Conservation (phyloP, 2,329 filamentous ascomycete species). For the Cladosporium sp. region DNA sequence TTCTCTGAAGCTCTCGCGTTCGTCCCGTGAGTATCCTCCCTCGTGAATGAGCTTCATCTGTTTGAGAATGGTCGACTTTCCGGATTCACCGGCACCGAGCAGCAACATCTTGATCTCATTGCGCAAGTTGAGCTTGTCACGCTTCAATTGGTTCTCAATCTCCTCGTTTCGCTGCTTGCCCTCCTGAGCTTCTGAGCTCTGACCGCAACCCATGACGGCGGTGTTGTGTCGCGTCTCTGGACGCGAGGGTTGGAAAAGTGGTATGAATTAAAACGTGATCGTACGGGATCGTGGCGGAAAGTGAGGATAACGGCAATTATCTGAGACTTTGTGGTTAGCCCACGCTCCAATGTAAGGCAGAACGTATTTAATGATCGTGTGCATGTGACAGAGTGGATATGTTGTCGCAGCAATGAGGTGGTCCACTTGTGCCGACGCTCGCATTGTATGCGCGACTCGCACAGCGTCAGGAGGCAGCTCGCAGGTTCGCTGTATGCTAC, state of each 20-base stretch:
- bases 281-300: not conserved
- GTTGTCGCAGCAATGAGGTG: not conserved
- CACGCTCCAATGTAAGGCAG: not conserved
- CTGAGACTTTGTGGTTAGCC: not conserved
- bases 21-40: constrained; percentile 93
- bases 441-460: not conserved
- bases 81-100: constrained; percentile 96
- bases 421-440: not conserved
- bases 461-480: not conserved
- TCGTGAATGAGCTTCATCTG: constrained; percentile 99
- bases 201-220: constrained; percentile 93
- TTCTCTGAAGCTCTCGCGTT: constrained; percentile 66
- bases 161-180: constrained; percentile 99
- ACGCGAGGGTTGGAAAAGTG: not conserved
- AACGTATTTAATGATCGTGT: not conserved
- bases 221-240: not conserved
- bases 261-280: not conserved
- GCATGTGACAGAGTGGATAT: not conserved
- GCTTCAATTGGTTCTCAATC: constrained; percentile 98
- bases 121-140: constrained; percentile 96
- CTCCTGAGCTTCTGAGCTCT: constrained; percentile 99
- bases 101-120: constrained; percentile 99
- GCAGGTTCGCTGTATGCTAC: not conserved
- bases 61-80: constrained; percentile 91
- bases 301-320: not conserved